A percentile compares a stretch with the other conserved stretches of the same genome.
These are phyloP conservation scores for Tulasnella sp. DNA, from an alignment of 768 basidiomycete genomes.

Conservation along the genomic window DNA sequence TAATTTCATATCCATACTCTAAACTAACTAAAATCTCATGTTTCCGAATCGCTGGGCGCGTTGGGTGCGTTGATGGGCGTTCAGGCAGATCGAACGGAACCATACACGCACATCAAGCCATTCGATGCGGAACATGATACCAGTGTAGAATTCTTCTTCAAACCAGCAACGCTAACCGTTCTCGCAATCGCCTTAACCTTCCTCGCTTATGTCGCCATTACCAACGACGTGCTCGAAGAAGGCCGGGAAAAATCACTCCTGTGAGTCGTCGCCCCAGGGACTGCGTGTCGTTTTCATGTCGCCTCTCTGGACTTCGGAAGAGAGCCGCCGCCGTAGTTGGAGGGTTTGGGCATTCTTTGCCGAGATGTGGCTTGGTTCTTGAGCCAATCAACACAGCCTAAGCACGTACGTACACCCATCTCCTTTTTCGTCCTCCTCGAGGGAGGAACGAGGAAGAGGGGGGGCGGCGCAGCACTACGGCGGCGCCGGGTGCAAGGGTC, in stretches of 20 bases:
- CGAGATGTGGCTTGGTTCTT: background rate
- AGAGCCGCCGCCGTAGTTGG: constrained; percentile 14
- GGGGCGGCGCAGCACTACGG: background rate
- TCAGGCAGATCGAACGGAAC: constrained; percentile 80
- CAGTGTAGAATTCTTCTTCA: constrained; percentile 89
- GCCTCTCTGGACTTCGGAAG: background rate
- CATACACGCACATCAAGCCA: constrained; percentile 80
- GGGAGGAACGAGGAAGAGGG: background rate
- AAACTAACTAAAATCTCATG: constrained; percentile 6
- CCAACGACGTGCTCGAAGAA: constrained; percentile 82
- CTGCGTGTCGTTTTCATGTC: constrained; percentile 23
- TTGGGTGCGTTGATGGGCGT: background rate
- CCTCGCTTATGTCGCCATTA: constrained; percentile 80
- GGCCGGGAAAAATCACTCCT: constrained; percentile 78
- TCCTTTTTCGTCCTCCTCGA: background rate
- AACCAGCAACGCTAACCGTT: constrained; percentile 77
- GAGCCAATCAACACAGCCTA: background rate
- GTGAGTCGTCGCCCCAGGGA: constrained; percentile 51
- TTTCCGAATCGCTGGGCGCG: background rate
- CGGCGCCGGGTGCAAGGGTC: background rate
- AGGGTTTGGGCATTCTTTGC: background rate
- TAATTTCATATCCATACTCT: background rate
- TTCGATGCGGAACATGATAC: constrained; percentile 85
- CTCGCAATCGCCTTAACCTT: constrained; percentile 64
- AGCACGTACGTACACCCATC: background rate